phyloP scores from a whole-genome alignment of 2,329 filamentous ascomycete species.

The Beauveria caledonica region DNA sequence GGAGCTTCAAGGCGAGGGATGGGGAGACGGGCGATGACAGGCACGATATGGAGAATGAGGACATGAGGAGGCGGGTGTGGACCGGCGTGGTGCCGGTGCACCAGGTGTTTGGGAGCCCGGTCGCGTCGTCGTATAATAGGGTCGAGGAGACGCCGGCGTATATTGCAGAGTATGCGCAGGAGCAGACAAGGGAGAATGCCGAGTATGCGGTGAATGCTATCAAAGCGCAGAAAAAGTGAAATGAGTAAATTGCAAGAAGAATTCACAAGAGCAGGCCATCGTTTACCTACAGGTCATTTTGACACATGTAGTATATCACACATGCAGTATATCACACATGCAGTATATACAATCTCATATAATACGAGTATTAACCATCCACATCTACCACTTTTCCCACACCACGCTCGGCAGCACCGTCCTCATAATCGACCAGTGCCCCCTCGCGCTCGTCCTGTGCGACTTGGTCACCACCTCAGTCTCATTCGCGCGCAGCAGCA shows the following conservation, averaged over 20 bases:
- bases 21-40: constrained; percentile 53
- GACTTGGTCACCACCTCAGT: constrained; percentile 59
- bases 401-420: constrained; percentile 65
- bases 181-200: background rate
- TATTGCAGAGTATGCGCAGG: constrained; percentile 30
- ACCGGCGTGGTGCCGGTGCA: constrained; percentile 55
- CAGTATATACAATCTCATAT: background rate
- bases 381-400: constrained; percentile 77
- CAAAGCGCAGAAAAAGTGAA: constrained; percentile 20
- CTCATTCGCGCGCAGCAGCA: constrained; percentile 51
- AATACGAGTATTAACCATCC: too few species aligned
- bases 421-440: constrained; percentile 91
- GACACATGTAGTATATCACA: background rate
- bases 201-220: constrained; percentile 22
- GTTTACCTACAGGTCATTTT: background rate
- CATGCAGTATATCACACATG: background rate
- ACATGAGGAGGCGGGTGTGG: constrained; percentile 38
- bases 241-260: background rate
- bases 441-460: constrained; percentile 68
- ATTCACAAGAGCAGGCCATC: background rate
- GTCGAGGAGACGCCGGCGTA: constrained; percentile 52
- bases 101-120: constrained; percentile 53
- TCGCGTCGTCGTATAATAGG: constrained; percentile 51
- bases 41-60: constrained; percentile 37
- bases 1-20: constrained; percentile 65